phyloP scores from a whole-genome alignment of 768 basidiomycete genomes.

The Leucocoprinus leucothites region DNA sequence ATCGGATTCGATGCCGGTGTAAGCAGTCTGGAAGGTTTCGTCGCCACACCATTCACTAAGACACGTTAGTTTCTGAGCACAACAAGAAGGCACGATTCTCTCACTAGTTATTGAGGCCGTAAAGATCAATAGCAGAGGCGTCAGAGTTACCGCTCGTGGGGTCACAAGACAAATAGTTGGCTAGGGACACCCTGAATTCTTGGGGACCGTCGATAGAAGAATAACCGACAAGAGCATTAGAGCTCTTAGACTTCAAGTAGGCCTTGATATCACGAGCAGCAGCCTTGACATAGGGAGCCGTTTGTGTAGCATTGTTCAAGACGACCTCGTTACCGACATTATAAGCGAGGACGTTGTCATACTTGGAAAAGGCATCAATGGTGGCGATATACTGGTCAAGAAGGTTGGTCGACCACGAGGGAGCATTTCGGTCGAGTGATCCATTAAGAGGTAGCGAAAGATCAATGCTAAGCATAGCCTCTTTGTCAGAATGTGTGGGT shows the following conservation, averaged over 20 bases:
- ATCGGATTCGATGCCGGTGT: constrained; percentile 49
- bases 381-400: constrained; percentile 75
- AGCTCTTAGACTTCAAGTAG: constrained; percentile 73
- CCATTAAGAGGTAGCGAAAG: constrained; percentile 83
- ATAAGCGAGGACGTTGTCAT: constrained; percentile 86
- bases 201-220: constrained; percentile 76
- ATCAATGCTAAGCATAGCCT: constrained; percentile 67
- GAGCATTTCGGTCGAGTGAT: constrained; percentile 69
- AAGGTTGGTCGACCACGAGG: constrained; percentile 81
- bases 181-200: constrained; percentile 61
- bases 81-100: constrained; percentile 21
- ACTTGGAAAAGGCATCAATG: constrained; percentile 77
- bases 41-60: constrained; percentile 81
- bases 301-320: constrained; percentile 47
- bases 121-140: constrained; percentile 73
- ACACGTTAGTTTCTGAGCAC: neutral
- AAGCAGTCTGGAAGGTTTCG: constrained; percentile 53
- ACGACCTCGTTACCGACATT: constrained; percentile 90
- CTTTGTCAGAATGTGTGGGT: constrained; percentile 7
- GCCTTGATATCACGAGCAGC: constrained; percentile 87
- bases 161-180: constrained; percentile 81
- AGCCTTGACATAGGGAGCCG: constrained; percentile 83
- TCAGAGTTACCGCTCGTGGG: constrained; percentile 48
- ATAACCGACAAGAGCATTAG: constrained; percentile 74
- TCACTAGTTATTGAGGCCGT: constrained; percentile 85